Percentiles rank a stretch among this genome's conserved stretches.
Conservation (phyloP, 2,329 filamentous ascomycete genomes). For the Sclerotinia subarctica region DNA sequence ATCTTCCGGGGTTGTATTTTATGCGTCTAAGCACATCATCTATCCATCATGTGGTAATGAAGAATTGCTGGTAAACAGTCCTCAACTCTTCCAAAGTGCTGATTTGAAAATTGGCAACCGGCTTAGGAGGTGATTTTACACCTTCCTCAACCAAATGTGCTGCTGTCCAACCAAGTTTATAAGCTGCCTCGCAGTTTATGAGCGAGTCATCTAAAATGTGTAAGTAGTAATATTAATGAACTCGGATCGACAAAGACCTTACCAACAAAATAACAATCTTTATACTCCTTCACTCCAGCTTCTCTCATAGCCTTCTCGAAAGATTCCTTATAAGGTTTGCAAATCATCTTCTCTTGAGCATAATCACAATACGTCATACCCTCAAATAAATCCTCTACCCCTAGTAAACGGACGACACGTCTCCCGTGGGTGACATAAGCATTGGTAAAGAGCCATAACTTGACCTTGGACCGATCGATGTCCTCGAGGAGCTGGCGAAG, state of each 20-base stretch:
- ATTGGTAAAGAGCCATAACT: slow-evolving; percentile 92
- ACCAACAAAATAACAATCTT: slow-evolving; percentile 92
- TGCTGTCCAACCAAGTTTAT: slow-evolving; percentile 79
- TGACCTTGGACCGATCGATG: slow-evolving; percentile 80
- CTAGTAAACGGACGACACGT: slow-evolving; percentile 75
- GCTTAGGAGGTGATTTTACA: slow-evolving; percentile 58
- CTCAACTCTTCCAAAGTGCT: slow-evolving; percentile 72
- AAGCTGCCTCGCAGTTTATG: slow-evolving; percentile 73
- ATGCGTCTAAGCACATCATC: not conserved
- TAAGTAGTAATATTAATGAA: slow-evolving; percentile 15
- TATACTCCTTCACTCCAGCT: slow-evolving; percentile 63
- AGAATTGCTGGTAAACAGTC: slow-evolving; percentile 76
- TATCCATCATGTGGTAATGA: slow-evolving; percentile 53
- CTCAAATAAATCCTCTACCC: slow-evolving; percentile 85
- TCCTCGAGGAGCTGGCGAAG: slow-evolving; percentile 75
- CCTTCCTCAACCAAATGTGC: slow-evolving; percentile 81
- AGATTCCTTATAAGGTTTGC: slow-evolving; percentile 83
- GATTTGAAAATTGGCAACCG: slow-evolving; percentile 73
- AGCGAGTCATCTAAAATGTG: slow-evolving; percentile 71
- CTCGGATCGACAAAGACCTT: slow-evolving; percentile 40
- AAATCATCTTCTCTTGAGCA: slow-evolving; percentile 65
- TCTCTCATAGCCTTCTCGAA: slow-evolving; percentile 86
- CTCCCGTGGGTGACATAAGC: slow-evolving; percentile 87
- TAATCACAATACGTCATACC: slow-evolving; percentile 97
- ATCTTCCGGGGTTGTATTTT: slow-evolving; percentile 3